Base-by-base conservation (phyloP, 768 basidiomycete species). In the Russula vinacea region DNA sequence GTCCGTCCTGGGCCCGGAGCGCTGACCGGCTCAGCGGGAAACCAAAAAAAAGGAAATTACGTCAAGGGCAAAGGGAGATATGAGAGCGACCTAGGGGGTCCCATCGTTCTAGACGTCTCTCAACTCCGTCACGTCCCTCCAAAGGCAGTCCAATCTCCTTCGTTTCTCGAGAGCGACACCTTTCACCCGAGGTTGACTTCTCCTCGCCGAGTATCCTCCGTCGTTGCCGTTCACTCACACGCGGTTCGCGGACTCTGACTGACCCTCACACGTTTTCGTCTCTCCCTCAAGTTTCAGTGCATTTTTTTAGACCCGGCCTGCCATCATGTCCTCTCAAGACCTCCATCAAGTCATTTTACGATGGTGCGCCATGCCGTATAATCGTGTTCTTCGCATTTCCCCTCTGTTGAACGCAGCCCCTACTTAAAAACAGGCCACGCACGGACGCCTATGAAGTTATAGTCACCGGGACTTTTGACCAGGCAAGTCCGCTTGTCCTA, bases 381-480 rank as follows among this genome's bases (percentile, higher is more conserved):
- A 17, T 29, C 64, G 64, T 65, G 64, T 65, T 61, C 9, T 39
- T n/a, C 26, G n/a, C 58, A 58, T 39, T 32, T 22, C 29, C n/a
- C 24, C 56, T 10, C 49, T 10, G 22, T 29, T 19, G 17, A 49
- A 50, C 17, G 1, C 33, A 10, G 14, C 3, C 17, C 53, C 22
- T n/a, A 13, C 45, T 45, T 58, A 58, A 61, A 69, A 64, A 69
- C 54, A 69, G 68, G 68, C 68, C 68, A 22, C 37, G 62, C 49
- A 51, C 52, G 2, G 62, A 69, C 47, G 68, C 68, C 14, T 62
- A 67, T 16, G 66, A 69, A 49, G 68, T 67, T 42, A 57, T 62
- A 11, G 68, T 69, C 39, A 67, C 68, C 45, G 68, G 68, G 17
- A 69, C 68, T 13, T 69, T 69, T 49, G 68, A 69, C 68, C 40